Evolutionary conservation across 2,329 filamentous ascomycete species (phyloP), one percentile per base, ranked within the genome.

Genomic region (Hypoxylon sp.): DNA sequence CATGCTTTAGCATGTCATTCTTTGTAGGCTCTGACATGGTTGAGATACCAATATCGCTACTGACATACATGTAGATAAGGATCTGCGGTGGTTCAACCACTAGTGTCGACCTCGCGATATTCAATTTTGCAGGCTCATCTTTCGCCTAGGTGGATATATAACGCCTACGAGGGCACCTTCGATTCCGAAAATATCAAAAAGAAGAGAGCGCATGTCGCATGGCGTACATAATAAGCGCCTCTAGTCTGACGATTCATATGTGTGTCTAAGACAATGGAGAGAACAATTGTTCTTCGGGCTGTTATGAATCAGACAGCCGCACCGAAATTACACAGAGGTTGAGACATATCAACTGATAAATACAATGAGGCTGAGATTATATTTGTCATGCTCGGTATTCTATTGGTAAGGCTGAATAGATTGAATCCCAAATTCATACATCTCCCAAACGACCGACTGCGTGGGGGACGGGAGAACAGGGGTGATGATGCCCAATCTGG

Each of bases 381-480:
- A 48, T 39, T 39, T 39, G 33, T 58, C 26, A 39, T 9, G 10
- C 46, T 26, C 29, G 35, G 14, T 46, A 58, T 58, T 39, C 39
- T 19, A 35, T n/a, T 35, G 35, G 46, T 51, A 51, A 51, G 33
- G 22, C 48, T 61, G 48, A n/a, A 53, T 46, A 26, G 17, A 47
- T 22, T 14, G 10, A 60, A 22, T 22, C 14, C 33, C 24, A 6
- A 17, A 24, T 26, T 51, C 24, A 29, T 48, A 50, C 31, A 22
- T 35, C 6, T 26, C 26, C 24, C 29, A 31, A 61, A 14, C 22
- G 24, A 57, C 11, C 37, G 8, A 42, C 13, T 52, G 6, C 51
- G 64, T 58, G 61, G 65, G 60, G 53, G 51, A 4, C 22, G 26
- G 22, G 55, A 54, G 50, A 35, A 14, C 57, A 42, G 47, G 37